A percentile compares a stretch with the other conserved stretches of the same genome.
Conservation (phyloP, 169 alveolate genomes). For the Miamiensis avidus region DNA sequence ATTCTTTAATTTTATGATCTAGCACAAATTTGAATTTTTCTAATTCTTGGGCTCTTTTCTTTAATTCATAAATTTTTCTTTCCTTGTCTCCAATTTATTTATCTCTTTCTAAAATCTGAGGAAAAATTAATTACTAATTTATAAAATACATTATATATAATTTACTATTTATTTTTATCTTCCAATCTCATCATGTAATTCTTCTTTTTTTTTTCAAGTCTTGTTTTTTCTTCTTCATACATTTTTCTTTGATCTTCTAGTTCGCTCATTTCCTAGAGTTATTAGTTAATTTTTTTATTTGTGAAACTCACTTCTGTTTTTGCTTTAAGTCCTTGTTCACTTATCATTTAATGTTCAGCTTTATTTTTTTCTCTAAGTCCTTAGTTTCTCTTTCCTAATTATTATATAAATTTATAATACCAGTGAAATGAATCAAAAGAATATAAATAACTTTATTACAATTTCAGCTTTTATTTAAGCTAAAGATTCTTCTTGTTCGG, state of each 20-base stretch:
- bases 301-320: conserved; percentile 44
- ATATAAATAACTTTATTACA: no score
- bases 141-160: neutral
- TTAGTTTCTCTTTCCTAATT: conserved; percentile 54
- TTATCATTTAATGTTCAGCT: conserved; percentile 15
- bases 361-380: conserved; percentile 29
- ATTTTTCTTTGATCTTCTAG: conserved; percentile 29
- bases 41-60: conserved; percentile 91
- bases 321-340: conserved; percentile 43
- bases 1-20: conserved; percentile 93
- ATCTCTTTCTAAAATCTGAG: conserved; percentile 81
- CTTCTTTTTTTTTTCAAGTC: conserved; percentile 23
- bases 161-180: conserved; percentile 47
- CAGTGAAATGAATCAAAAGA: no score
- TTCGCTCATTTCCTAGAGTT: conserved; percentile 23
- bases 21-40: conserved; percentile 94
- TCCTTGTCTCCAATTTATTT: conserved; percentile 91
- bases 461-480: conserved; percentile 21
- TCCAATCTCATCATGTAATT: conserved; percentile 46
- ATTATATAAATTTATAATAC: no score
- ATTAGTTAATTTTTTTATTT: conserved; percentile 47
- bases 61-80: conserved; percentile 88
- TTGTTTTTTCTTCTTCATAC: conserved; percentile 31
- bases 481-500: conserved; percentile 55
- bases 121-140: no score